Evolutionary conservation across 2,329 filamentous ascomycete genomes (phyloP), one percentile per base, ranked within the genome.

Genomic region (Amphichorda felina): DNA sequence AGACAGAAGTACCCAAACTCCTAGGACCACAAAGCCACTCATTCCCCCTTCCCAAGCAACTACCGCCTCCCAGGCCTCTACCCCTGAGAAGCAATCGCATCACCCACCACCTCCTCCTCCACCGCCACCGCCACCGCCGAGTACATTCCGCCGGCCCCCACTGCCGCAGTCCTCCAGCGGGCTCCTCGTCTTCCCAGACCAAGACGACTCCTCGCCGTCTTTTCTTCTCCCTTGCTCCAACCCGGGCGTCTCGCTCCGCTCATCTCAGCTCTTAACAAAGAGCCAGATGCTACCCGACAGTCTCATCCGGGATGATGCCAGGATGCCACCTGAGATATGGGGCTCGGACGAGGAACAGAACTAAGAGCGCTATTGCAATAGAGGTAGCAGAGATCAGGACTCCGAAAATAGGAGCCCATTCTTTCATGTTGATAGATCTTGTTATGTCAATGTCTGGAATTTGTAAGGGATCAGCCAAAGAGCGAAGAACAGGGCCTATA

Each of bases 271-370:
- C 14, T 47, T 66, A 38, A 63, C 64, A 2, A 62, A 59, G 43
- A 72, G 68, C 41, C 69, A 73, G 50, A 61, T 70, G 54, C 50
- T 75, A 38, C 63, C 70, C 3, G 62, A 66, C 30, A 66, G 61
- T 39, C 50, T 67, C 37, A 16, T 65, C 7, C 43, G 49, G 21
- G 63, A 64, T 22, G 54, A 55, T 19, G 46, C 32, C 41, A 17
- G 41, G 48, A 27, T 27, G 27, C 33, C 52, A 5, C 49, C 48
- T 11, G 53, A 53, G 38, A 55, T 61, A 22, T 59, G 50, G 51
- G 59, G 60, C 40, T 61, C 55, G 27, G 56, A 34, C 10, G 35
- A 38, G 3, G 27, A 27, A 21, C 9, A 30, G n/a, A 15, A 6
- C 24, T 33, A n/a, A 10, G 21, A 24, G 21, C 21, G 10, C 21